Conservation (phyloP, 495 filamentous ascomycete genomes). For the Aspergillus leporis region DNA sequence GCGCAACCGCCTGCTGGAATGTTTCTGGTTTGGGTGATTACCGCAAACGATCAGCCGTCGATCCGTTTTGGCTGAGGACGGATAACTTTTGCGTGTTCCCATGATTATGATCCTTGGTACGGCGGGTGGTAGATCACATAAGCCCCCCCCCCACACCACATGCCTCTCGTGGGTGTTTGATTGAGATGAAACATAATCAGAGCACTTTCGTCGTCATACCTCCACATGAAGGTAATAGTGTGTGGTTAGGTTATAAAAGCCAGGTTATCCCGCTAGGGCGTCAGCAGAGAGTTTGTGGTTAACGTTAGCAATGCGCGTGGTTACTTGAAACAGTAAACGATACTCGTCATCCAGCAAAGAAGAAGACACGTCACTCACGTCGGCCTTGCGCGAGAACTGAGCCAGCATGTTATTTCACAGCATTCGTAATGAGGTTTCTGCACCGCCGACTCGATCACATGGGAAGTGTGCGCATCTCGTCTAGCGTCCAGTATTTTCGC, state of each 20-base stretch:
- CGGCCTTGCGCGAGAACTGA: no score
- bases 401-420: not conserved
- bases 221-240: not conserved
- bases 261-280: not conserved
- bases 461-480: conserved; percentile 73
- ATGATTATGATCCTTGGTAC: not conserved
- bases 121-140: not conserved
- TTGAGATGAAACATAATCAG: no score
- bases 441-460: conserved; percentile 58
- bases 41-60: not conserved
- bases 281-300: not conserved
- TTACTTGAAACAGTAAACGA: not conserved
- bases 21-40: not conserved
- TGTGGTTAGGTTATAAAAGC: not conserved
- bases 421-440: no score
- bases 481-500: conserved; percentile 76
- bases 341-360: not conserved
- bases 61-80: not conserved
- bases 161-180: no score
- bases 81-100: not conserved
- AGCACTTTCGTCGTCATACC: not conserved
- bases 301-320: not conserved
- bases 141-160: no score
- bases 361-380: no score
- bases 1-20: not conserved